Percentiles rank a stretch among this genome's conserved stretches.
Evolutionary conservation across 148 eudicot genomes (phyloP).

Genomic region (Rhododendron henanense): DNA sequence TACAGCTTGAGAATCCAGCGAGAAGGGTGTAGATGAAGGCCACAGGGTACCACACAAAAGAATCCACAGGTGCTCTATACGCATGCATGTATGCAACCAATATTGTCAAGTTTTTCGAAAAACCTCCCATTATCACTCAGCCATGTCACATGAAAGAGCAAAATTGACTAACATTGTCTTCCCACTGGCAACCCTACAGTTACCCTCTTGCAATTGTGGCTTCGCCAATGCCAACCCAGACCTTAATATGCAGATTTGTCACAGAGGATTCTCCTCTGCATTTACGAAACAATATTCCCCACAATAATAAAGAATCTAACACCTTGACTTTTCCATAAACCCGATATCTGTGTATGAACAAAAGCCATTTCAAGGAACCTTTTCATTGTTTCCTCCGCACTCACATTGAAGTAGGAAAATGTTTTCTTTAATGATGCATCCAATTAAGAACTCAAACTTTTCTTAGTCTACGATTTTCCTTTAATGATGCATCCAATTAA

Average conservation of each 20-base stretch:
- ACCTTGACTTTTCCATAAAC: neutral
- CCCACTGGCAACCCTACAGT: neutral
- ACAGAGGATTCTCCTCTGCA: neutral
- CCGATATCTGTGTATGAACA: neutral
- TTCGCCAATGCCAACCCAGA: neutral
- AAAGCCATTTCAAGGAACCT: neutral
- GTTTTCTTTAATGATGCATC: neutral
- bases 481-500: neutral
- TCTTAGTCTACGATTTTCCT: neutral
- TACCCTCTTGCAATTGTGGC: neutral
- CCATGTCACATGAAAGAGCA: neutral
- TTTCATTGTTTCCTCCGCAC: neutral
- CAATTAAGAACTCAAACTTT: neutral
- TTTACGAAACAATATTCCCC: neutral
- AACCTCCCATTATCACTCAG: neutral
- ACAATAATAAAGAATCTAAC: neutral
- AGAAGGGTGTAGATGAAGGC: neutral
- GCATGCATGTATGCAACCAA: neutral
- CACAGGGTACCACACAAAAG: neutral
- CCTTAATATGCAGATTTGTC: neutral
- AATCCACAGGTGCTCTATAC: neutral
- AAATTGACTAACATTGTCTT: neutral
- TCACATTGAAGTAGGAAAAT: neutral
- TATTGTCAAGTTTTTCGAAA: neutral
- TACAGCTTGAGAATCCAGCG: neutral